Evolutionary conservation across 495 filamentous ascomycete genomes (phyloP).

Genomic region (Podospora pseudopauciseta): DNA sequence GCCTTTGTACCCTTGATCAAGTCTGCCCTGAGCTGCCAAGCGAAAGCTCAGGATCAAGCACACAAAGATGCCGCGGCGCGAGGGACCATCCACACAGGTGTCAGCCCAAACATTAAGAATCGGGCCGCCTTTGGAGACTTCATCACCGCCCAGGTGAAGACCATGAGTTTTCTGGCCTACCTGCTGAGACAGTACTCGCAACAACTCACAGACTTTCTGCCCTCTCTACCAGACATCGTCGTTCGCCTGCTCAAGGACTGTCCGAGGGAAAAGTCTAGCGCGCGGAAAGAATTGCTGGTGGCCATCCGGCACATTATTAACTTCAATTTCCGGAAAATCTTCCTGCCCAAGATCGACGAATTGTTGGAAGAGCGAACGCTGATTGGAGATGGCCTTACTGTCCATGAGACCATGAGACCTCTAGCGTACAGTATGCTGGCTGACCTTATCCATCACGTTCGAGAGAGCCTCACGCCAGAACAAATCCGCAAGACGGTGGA

Average conservation of each 20-base stretch:
- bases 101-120: conserved; percentile 92
- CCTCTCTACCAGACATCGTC: conserved; percentile 81
- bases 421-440: conserved; percentile 98
- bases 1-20: conserved; percentile 92
- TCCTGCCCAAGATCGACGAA: conserved; percentile 90
- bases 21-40: conserved; percentile 80
- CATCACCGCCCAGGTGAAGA: conserved; percentile 97
- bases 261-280: conserved; percentile 86
- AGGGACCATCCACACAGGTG: conserved; percentile 81
- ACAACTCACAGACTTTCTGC: conserved; percentile 85
- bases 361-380: conserved; percentile 88
- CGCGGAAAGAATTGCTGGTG: conserved; percentile 91
- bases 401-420: conserved; percentile 93
- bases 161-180: conserved; percentile 98
- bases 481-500: conserved; percentile 94
- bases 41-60: conserved; percentile 88
- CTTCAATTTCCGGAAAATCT: conserved; percentile 96
- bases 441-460: conserved; percentile 95
- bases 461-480: conserved; percentile 73
- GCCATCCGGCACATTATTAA: conserved; percentile 99
- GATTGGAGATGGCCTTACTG: conserved; percentile 92
- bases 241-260: conserved; percentile 91
- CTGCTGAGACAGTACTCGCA: conserved; percentile 82
- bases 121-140: conserved; percentile 94
- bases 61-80: conserved; percentile 75